Conservation (phyloP, 2,329 filamentous ascomycete species). For the Nothomitra cinnamomea region DNA sequence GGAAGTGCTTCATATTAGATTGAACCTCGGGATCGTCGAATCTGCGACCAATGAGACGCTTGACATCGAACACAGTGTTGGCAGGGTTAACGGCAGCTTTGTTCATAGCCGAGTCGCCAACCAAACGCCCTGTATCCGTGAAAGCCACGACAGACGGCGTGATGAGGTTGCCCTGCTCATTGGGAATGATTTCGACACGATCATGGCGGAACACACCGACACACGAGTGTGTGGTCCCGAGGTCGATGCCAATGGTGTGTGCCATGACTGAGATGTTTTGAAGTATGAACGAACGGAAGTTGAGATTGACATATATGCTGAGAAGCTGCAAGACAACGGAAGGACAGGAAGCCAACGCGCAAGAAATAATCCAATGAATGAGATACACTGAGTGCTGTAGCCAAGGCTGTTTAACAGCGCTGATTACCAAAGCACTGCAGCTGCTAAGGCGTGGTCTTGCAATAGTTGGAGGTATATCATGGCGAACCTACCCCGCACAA, state of each 20-base stretch:
- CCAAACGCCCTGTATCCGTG: constrained; percentile 4
- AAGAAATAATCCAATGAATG: too few relatives aligned
- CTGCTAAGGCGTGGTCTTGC: too few relatives aligned
- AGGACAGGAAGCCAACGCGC: too few relatives aligned
- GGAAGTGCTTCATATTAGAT: constrained; percentile 99
- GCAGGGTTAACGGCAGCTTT: constrained; percentile 6
- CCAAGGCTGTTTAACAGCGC: too few relatives aligned
- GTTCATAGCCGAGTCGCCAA: constrained; percentile 9
- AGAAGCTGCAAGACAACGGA: too few relatives aligned
- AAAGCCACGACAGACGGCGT: constrained; percentile 11
- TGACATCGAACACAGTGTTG: constrained; percentile 9
- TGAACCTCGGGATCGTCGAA: constrained; percentile 83
- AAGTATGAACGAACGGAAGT: too few relatives aligned
- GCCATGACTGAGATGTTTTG: background rate
- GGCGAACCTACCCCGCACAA: too few relatives aligned
- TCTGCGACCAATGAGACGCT: constrained; percentile 50
- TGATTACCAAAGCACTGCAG: too few relatives aligned
- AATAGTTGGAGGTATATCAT: too few relatives aligned
- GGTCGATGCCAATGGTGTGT: constrained; percentile 35
- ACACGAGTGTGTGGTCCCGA: constrained; percentile 70
- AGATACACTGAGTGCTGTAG: too few relatives aligned
- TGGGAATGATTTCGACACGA: constrained; percentile 64
- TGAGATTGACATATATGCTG: too few relatives aligned
- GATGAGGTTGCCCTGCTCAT: constrained; percentile 8
- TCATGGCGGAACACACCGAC: constrained; percentile 81